Conservation (phyloP, 345 rosid genomes). For the Anacardium occidentale region DNA sequence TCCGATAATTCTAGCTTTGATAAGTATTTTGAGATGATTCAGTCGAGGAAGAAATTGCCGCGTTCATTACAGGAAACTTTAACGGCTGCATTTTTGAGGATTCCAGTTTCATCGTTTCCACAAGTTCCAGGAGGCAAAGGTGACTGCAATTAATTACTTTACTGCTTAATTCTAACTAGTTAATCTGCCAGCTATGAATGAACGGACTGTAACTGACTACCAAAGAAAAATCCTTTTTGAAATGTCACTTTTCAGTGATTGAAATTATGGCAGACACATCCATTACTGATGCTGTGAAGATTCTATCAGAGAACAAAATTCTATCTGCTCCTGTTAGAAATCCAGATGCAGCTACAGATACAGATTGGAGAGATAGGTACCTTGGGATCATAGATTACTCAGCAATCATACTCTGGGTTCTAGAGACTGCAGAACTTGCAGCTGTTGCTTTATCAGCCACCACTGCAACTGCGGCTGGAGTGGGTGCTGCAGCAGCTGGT, state of each 20-base stretch:
- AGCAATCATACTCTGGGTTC: slow-evolving; percentile 71
- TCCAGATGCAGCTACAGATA: slow-evolving; percentile 39
- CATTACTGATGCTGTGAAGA: slow-evolving; percentile 67
- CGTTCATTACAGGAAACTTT: slow-evolving; percentile 63
- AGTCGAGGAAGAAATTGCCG: slow-evolving; percentile 71
- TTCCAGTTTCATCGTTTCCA: slow-evolving; percentile 82
- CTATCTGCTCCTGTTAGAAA: slow-evolving; percentile 78
- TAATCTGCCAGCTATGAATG: not conserved
- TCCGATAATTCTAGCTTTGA: slow-evolving; percentile 51
- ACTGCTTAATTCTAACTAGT: not conserved
- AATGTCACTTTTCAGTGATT: slow-evolving; percentile 45
- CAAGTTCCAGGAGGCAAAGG: slow-evolving; percentile 80
- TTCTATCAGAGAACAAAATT: slow-evolving; percentile 71
- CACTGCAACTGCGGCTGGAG: slow-evolving; percentile 73
- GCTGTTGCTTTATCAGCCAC: slow-evolving; percentile 70
- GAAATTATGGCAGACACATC: slow-evolving; percentile 73
- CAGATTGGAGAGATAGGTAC: slow-evolving; percentile 74
- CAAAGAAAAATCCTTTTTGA: not conserved
- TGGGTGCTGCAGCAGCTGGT: slow-evolving; percentile 73
- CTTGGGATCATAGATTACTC: slow-evolving; percentile 80
- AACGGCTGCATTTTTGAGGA: slow-evolving; percentile 65
- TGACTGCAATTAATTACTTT: slow-evolving; percentile 10
- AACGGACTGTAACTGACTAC: not conserved
- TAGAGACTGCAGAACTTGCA: slow-evolving; percentile 77
- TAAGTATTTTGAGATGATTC: slow-evolving; percentile 66